phyloP scores from a whole-genome alignment of 257 asterid species.

The Solanum phureja region DNA sequence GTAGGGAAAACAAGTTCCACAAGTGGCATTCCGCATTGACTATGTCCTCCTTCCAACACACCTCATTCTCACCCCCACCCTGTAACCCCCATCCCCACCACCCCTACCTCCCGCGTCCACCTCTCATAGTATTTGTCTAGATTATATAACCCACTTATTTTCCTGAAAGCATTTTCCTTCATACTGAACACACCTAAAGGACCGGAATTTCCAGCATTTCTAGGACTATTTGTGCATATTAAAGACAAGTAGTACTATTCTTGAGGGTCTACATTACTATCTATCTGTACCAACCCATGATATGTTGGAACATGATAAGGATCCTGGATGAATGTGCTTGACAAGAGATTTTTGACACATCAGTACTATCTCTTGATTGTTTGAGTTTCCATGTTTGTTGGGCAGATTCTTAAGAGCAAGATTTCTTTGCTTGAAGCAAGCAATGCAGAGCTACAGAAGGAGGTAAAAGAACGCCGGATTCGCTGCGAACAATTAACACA shows the following conservation, averaged over 20 bases:
- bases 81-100: neutral
- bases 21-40: neutral
- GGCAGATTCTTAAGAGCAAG: slow-evolving; percentile 81
- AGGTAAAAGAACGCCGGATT: slow-evolving; percentile 51
- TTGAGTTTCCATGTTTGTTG: neutral
- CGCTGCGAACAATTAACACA: slow-evolving; percentile 55
- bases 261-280: neutral
- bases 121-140: neutral
- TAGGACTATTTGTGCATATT: neutral
- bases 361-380: neutral
- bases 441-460: slow-evolving; percentile 57
- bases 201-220: neutral
- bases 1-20: too few relatives aligned
- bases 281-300: neutral
- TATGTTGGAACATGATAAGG: neutral
- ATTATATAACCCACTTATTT: neutral
- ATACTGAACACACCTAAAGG: neutral
- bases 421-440: slow-evolving; percentile 86
- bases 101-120: neutral
- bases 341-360: neutral
- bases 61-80: neutral
- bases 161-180: neutral
- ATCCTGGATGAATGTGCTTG: neutral
- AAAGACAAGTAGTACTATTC: neutral
- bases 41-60: neutral